A percentile compares a stretch with the other conserved stretches of the same genome.
phyloP scores from a whole-genome alignment of 2,329 filamentous ascomycete species.

The Colletotrichum liaoningense region DNA sequence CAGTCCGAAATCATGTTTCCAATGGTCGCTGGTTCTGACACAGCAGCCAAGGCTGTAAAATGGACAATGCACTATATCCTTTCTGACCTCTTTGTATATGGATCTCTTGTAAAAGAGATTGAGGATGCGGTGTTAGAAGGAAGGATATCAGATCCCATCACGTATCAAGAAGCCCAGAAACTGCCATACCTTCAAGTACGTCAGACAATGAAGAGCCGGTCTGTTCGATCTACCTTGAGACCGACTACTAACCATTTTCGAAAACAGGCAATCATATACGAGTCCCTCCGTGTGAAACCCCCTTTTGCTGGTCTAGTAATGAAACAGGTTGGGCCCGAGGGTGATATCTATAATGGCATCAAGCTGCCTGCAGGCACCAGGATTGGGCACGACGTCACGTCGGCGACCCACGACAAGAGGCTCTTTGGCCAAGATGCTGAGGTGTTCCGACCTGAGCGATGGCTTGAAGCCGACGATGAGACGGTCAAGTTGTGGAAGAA shows the following conservation, averaged over 20 bases:
- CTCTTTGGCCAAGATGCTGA: slow-evolving; percentile 59
- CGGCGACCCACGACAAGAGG: slow-evolving; percentile 49
- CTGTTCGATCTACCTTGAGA: neutral
- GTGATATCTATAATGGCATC: slow-evolving; percentile 48
- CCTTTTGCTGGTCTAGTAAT: slow-evolving; percentile 60
- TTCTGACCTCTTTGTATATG: slow-evolving; percentile 57
- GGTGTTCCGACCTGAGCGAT: slow-evolving; percentile 59
- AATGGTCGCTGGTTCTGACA: slow-evolving; percentile 49
- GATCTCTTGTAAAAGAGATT: slow-evolving; percentile 60
- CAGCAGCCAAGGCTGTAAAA: slow-evolving; percentile 50
- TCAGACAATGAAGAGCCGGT: neutral
- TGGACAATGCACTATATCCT: slow-evolving; percentile 62
- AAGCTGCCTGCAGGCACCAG: slow-evolving; percentile 49
- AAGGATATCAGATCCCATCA: slow-evolving; percentile 39
- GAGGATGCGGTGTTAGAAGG: slow-evolving; percentile 42
- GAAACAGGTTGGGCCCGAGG: slow-evolving; percentile 57
- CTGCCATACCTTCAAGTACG: slow-evolving; percentile 52
- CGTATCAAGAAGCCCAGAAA: slow-evolving; percentile 47
- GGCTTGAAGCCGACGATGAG: slow-evolving; percentile 51
- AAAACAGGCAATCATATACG: slow-evolving; percentile 60
- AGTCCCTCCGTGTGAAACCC: slow-evolving; percentile 62
- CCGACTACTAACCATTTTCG: neutral
- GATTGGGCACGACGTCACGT: slow-evolving; percentile 55
- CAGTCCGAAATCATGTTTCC: slow-evolving; percentile 30
- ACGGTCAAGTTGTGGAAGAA: slow-evolving; percentile 42